Conservation (phyloP, 2,329 filamentous ascomycete species). For the Macrophomina pseudophaseolina region DNA sequence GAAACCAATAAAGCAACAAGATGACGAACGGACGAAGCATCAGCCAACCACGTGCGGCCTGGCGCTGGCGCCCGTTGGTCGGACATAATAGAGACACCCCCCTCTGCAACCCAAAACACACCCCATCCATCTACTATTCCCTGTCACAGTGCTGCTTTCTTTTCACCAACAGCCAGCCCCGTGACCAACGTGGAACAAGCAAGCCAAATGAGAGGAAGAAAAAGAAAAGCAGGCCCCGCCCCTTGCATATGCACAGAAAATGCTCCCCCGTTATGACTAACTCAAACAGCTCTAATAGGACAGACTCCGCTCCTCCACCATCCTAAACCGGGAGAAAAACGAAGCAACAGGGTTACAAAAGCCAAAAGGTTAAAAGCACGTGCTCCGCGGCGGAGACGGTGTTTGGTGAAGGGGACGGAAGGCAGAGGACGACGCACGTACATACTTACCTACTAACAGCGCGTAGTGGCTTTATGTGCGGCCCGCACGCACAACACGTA, state of each 20-base stretch:
- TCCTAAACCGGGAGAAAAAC: neutral
- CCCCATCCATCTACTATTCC: neutral
- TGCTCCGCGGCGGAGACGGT: neutral
- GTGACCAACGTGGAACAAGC: too few species aligned
- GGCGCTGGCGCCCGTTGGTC: neutral
- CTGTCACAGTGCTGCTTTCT: too few species aligned
- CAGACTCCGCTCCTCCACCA: too few species aligned
- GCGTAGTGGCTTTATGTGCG: too few species aligned
- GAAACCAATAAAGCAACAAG: too few species aligned
- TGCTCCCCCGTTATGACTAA: constrained; percentile 2
- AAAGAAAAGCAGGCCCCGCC: too few species aligned
- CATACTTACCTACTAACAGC: too few species aligned
- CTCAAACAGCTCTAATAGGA: constrained; percentile 7
- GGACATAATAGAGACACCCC: neutral
- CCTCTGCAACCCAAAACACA: neutral
- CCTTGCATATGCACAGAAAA: too few species aligned
- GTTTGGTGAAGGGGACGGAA: neutral
- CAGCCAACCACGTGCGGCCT: neutral
- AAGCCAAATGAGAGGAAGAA: too few species aligned
- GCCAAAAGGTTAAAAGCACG: neutral
- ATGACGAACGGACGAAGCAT: neutral
- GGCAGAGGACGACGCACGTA: too few species aligned
- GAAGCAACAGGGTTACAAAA: neutral
- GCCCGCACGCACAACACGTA: too few species aligned
- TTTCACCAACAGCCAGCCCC: too few species aligned